phyloP scores from a whole-genome alignment of 441 rosid species.

The Manihot esculenta region DNA sequence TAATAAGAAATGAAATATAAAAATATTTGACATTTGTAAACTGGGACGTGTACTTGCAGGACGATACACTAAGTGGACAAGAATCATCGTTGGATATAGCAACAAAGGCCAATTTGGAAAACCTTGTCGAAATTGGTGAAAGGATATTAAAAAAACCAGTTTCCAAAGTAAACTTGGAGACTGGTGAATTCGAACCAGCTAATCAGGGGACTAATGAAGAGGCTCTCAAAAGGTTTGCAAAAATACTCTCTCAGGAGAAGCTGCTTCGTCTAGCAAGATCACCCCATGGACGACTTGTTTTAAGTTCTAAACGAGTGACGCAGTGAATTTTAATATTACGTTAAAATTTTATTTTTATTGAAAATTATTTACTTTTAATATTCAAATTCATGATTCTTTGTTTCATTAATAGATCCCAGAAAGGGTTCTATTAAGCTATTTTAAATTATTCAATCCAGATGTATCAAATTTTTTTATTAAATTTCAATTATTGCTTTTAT shows the following conservation, averaged over 20 bases:
- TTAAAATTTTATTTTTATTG: too few species aligned
- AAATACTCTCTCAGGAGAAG: constrained; percentile 22
- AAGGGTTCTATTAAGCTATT: too few species aligned
- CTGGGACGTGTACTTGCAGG: background rate
- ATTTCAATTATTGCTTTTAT: too few species aligned
- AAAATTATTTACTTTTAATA: too few species aligned
- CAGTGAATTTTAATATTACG: too few species aligned
- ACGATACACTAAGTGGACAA: background rate
- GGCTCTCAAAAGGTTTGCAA: constrained; percentile 14
- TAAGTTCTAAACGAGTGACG: too few species aligned
- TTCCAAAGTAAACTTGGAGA: background rate
- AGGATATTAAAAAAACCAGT: background rate
- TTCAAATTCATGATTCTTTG: too few species aligned
- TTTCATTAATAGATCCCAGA: too few species aligned
- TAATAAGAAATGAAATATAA: too few species aligned
- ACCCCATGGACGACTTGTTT: constrained; percentile 7
- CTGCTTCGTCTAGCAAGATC: constrained; percentile 21
- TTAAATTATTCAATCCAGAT: too few species aligned
- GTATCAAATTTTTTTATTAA: too few species aligned
- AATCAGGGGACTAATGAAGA: background rate
- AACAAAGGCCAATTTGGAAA: background rate
- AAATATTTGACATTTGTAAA: too few species aligned
- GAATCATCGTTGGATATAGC: background rate
- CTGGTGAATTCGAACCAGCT: background rate
- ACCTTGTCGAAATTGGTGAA: background rate